Conservation (phyloP, 306 rosid species). For the Corylus heterophylla region DNA sequence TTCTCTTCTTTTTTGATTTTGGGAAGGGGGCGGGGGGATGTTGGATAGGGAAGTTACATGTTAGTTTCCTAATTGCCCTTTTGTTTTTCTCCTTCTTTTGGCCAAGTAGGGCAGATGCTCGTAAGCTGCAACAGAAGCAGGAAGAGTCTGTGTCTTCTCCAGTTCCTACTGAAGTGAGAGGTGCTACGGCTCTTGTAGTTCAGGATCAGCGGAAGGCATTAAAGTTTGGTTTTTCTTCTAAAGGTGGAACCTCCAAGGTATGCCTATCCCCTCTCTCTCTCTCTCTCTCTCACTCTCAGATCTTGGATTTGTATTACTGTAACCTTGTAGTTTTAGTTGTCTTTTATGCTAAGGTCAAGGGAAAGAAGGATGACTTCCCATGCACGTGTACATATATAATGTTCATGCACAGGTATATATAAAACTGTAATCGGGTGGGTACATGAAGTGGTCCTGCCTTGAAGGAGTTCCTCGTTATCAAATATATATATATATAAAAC, state of each 20-base stretch:
- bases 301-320: not conserved
- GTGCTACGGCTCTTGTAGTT: conserved; percentile 68
- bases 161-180: conserved; percentile 54
- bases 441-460: no score
- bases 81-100: conserved; percentile 23
- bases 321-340: not conserved
- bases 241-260: conserved; percentile 76
- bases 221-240: conserved; percentile 92
- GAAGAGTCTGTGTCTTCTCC: conserved; percentile 54
- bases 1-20: not conserved
- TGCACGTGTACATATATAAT: not conserved
- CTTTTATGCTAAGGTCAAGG: not conserved
- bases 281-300: not conserved
- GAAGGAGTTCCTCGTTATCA: no score
- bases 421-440: not conserved
- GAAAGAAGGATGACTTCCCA: not conserved
- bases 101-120: conserved; percentile 72
- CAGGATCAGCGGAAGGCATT: conserved; percentile 85
- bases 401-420: not conserved
- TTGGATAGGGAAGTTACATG: not conserved
- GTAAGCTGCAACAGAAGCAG: conserved; percentile 70
- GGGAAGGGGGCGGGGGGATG: not conserved
- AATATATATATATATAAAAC: not conserved
- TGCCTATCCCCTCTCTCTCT: not conserved
- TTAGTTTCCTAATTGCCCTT: conserved; percentile 4